Evolutionary conservation across 73 alveolate species (phyloP).

Genomic region (Uronychia setigera): DNA sequence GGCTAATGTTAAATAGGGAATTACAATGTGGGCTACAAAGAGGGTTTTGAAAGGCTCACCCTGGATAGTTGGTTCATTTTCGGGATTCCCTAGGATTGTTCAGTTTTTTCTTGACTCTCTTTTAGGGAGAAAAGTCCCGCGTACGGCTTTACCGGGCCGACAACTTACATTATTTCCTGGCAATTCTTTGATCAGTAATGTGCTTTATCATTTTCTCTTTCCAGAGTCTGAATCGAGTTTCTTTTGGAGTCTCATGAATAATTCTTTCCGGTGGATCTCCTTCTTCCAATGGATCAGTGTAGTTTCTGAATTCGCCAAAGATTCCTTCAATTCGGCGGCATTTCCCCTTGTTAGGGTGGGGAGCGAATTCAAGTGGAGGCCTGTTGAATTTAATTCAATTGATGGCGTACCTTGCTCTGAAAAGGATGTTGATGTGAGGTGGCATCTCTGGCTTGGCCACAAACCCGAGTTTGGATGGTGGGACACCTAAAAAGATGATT

Average conservation of each 20-base stretch:
- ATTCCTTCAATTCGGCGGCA: constrained; percentile 69
- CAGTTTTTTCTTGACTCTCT: constrained; percentile 14
- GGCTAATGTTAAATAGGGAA: constrained; percentile 4
- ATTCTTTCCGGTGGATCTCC: constrained; percentile 68
- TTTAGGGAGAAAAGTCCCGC: constrained; percentile 16
- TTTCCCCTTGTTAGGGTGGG: constrained; percentile 63
- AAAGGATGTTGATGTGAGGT: constrained; percentile 87
- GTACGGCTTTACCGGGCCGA: constrained; percentile 20
- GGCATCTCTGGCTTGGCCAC: constrained; percentile 89
- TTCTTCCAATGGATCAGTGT: constrained; percentile 72
- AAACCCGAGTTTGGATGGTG: constrained; percentile 65
- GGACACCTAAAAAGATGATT: not conserved
- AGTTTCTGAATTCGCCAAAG: constrained; percentile 73
- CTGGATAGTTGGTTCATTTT: constrained; percentile 73
- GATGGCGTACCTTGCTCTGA: constrained; percentile 71
- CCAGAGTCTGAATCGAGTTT: constrained; percentile 56
- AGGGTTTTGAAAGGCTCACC: constrained; percentile 93
- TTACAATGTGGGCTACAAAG: constrained; percentile 80
- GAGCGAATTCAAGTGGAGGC: constrained; percentile 81
- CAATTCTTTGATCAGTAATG: constrained; percentile 62
- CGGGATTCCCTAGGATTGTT: constrained; percentile 81
- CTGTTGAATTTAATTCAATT: not conserved
- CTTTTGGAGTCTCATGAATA: constrained; percentile 55
- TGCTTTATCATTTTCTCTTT: constrained; percentile 66
- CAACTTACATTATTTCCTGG: constrained; percentile 67